A percentile compares a stretch with the other conserved stretches of the same genome.
Conservation (phyloP, 2,329 filamentous ascomycete genomes). For the Aspergillus sp. region DNA sequence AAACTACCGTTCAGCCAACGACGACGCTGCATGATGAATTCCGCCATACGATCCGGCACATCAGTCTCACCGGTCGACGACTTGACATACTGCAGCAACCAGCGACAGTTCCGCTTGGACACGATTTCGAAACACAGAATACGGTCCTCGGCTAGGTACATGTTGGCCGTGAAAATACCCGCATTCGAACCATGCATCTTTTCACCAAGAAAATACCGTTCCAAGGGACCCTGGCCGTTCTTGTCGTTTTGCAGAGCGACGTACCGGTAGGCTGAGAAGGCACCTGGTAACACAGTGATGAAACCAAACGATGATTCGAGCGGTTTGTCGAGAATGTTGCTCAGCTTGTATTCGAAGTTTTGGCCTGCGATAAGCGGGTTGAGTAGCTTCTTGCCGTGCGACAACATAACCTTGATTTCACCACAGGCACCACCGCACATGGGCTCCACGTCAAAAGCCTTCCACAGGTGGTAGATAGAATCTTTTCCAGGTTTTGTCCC, state of each 20-base stretch:
- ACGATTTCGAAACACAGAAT: conserved; percentile 68
- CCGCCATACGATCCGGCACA: conserved; percentile 87
- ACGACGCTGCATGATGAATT: conserved; percentile 90
- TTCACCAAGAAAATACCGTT: conserved; percentile 96
- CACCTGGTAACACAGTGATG: conserved; percentile 91
- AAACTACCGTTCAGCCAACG: conserved; percentile 98
- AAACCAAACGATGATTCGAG: conserved; percentile 96
- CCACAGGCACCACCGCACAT: conserved; percentile 97
- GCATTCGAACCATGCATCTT: conserved; percentile 90
- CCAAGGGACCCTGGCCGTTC: conserved; percentile 81
- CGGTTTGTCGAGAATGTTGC: conserved; percentile 96
- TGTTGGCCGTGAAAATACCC: conserved; percentile 93
- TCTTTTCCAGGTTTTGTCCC: conserved; percentile 90
- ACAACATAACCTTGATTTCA: conserved; percentile 98
- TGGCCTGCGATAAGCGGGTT: conserved; percentile 94
- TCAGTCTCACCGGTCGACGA: conserved; percentile 95
- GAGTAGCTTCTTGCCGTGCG: conserved; percentile 74
- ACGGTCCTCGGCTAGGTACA: conserved; percentile 48
- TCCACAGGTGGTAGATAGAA: conserved; percentile 97
- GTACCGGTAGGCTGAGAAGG: conserved; percentile 96
- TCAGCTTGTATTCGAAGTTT: conserved; percentile 99
- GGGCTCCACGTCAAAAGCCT: conserved; percentile 93
- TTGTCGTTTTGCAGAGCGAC: conserved; percentile 95
- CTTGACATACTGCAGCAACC: conserved; percentile 98
- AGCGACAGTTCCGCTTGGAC: conserved; percentile 92